Evolutionary conservation across 2,329 filamentous ascomycete species (phyloP).

Genomic region (Colletotrichum gigasporum): DNA sequence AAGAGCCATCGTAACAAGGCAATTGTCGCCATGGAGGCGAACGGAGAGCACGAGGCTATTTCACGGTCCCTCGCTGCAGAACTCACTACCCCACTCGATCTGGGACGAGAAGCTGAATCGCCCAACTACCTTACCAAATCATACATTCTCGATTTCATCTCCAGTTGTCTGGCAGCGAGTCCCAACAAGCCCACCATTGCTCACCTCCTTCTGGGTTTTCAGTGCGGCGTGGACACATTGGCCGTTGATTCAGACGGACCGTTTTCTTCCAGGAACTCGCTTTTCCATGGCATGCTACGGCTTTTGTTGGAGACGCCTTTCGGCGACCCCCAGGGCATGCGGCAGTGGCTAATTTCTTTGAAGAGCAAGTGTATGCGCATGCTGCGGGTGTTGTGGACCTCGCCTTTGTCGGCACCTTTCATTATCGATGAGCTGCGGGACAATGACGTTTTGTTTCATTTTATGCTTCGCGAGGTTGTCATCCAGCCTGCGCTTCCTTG

Average conservation of each 20-base stretch:
- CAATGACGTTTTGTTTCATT: constrained; percentile 81
- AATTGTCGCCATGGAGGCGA: constrained; percentile 85
- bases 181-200: constrained; percentile 86
- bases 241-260: constrained; percentile 73
- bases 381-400: constrained; percentile 84
- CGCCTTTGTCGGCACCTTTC: constrained; percentile 78
- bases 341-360: constrained; percentile 74
- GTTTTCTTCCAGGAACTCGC: constrained; percentile 76
- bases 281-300: constrained; percentile 84
- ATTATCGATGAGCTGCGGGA: constrained; percentile 82
- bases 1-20: constrained; percentile 78
- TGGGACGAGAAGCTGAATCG: constrained; percentile 74
- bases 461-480: constrained; percentile 77
- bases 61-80: constrained; percentile 76
- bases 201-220: constrained; percentile 89
- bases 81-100: constrained; percentile 74
- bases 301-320: constrained; percentile 77
- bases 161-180: constrained; percentile 78
- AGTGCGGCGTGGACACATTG: constrained; percentile 76
- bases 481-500: constrained; percentile 76
- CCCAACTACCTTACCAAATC: constrained; percentile 84
- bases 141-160: constrained; percentile 86
- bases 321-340: constrained; percentile 67
- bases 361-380: constrained; percentile 78
- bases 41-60: constrained; percentile 83